phyloP scores from a whole-genome alignment of 176 grass and related monocot species.

The Cocos nucifera region DNA sequence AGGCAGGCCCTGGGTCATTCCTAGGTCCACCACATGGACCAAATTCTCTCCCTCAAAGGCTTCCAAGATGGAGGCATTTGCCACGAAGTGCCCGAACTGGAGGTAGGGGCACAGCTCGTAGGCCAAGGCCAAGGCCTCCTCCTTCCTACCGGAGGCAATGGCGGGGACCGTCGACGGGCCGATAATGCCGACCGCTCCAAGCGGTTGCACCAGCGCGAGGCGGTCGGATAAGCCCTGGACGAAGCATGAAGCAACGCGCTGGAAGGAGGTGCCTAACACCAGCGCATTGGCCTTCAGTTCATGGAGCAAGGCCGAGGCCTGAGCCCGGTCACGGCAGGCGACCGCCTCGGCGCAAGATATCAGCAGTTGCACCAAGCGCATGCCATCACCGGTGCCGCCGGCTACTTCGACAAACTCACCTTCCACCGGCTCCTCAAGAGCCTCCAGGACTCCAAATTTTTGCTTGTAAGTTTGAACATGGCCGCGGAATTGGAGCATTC shows the following conservation, averaged over 20 bases:
- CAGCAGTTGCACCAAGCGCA: conserved; percentile 55
- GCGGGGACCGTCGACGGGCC: not conserved
- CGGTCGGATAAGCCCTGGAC: conserved; percentile 57
- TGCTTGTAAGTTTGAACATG: conserved; percentile 53
- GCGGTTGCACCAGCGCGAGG: conserved; percentile 40
- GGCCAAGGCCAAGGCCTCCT: conserved; percentile 47
- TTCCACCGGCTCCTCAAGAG: not conserved
- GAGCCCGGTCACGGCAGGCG: conserved; percentile 57
- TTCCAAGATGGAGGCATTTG: conserved; percentile 50
- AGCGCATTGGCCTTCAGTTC: conserved; percentile 40
- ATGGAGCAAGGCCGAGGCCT: conserved; percentile 37
- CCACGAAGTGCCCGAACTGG: conserved; percentile 68
- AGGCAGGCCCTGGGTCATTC: conserved; percentile 49
- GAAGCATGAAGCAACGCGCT: conserved; percentile 67
- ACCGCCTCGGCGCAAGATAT: conserved; percentile 72
- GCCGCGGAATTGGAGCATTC: conserved; percentile 36
- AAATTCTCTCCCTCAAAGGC: conserved; percentile 50
- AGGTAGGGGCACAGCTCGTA: conserved; percentile 76
- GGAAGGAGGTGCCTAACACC: conserved; percentile 57
- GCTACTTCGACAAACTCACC: not conserved
- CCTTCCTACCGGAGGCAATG: conserved; percentile 16
- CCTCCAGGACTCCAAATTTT: conserved; percentile 50
- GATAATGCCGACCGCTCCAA: conserved; percentile 16
- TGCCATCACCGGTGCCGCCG: conserved; percentile 12
- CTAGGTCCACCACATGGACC: conserved; percentile 58